Base-by-base conservation (phyloP, 176 grass and related monocot species). In the Areca catechu region DNA sequence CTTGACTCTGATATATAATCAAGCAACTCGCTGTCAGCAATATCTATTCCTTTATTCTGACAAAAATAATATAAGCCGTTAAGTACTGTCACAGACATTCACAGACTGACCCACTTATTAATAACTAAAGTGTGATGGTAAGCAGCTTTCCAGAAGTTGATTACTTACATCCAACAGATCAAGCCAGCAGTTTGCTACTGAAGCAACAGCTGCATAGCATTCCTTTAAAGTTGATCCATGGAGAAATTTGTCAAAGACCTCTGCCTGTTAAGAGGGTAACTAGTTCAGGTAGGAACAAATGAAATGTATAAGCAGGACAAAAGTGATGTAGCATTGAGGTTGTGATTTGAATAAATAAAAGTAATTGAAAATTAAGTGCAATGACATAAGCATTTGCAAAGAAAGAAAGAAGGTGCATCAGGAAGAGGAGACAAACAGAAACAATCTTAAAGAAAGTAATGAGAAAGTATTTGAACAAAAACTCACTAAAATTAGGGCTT, bases 171-270 rank as follows among this genome's bases (percentile, higher is more conserved):
- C 92, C 51, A 97, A 54, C 23, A 97, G 72, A 67, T 97, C 92
- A 77, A 97, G 72, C 92, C 92, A 97, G 21, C 86, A 53, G 65
- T 97, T 82, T 77, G 92, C 92, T 72, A 90, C 86, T 76, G 92
- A 90, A 29, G 92, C 92, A 68, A 97, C 92, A 79, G 92, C 80
- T 74, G 86, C 78, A 77, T 97, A 97, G 68, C 92, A 97, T 63
- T 90, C 92, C 72, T 90, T 83, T 65, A 97, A 76, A 59, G 92
- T 97, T 48, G 86, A 88, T 65, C 92, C 92, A 80, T 90, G 80
- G 18, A 97, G 86, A 90, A 97, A 97, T 69, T 88, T 97, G 56
- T 88, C 92, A 77, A 97, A 97, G 43, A 97, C 86, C 71, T 97
- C 92, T 2, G 92, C 92, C 92, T 97, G 69, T 64, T 71, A 65